phyloP scores from a whole-genome alignment of 306 rosid genomes.

The Gillenia trifoliata region DNA sequence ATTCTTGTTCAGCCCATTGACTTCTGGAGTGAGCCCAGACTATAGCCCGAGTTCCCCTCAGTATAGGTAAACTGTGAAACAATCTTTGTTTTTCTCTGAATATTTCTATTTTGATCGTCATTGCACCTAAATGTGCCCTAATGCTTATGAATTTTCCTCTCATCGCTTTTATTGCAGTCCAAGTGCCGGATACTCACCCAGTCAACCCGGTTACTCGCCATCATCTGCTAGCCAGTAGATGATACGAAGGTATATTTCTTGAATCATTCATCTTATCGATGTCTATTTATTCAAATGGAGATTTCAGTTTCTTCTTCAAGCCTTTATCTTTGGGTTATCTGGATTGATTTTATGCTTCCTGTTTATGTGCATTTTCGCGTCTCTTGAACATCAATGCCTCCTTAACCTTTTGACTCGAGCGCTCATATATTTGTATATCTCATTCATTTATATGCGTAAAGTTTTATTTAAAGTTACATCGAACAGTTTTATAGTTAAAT shows the following conservation, averaged over 20 bases:
- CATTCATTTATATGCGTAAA: not conserved
- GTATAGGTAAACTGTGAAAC: constrained; percentile 48
- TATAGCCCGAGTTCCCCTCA: constrained; percentile 94
- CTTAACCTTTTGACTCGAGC: not conserved
- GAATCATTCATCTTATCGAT: not conserved
- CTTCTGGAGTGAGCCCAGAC: constrained; percentile 81
- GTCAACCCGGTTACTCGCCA: constrained; percentile 98
- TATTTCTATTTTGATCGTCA: not conserved
- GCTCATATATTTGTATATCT: not conserved
- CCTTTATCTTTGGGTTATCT: not conserved
- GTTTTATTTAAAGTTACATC: not conserved
- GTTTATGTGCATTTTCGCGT: not conserved
- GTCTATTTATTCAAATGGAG: not conserved
- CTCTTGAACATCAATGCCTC: not conserved
- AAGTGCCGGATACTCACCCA: constrained; percentile 96
- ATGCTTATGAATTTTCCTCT: constrained; percentile 6
- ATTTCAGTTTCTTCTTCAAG: not conserved
- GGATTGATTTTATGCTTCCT: not conserved
- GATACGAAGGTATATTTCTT: constrained; percentile 8
- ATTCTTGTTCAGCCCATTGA: constrained; percentile 60
- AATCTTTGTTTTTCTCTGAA: not conserved
- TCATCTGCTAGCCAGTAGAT: constrained; percentile 72
- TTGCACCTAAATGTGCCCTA: not conserved
- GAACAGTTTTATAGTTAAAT: not conserved
- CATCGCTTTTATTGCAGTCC: constrained; percentile 48